Evolutionary conservation across 805 yeast genomes (phyloP).

Genomic region (Wickerhamomyces mucosus): DNA sequence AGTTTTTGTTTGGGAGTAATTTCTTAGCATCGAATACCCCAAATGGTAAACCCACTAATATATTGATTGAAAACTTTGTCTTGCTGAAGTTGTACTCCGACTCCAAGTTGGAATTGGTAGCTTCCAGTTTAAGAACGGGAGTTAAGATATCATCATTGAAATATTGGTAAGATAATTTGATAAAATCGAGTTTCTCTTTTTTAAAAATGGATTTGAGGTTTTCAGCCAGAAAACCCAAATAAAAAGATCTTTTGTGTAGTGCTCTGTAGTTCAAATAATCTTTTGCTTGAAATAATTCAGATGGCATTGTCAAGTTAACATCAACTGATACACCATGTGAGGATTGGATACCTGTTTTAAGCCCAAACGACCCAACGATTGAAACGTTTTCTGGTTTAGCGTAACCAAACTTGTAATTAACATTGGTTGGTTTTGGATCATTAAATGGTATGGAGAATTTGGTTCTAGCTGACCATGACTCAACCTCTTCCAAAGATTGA

Average conservation of each 20-base stretch:
- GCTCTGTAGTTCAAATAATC: conserved; percentile 89
- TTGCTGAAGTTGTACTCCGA: conserved; percentile 50
- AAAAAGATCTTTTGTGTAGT: conserved; percentile 81
- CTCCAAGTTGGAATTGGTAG: conserved; percentile 37
- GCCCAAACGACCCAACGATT: conserved; percentile 82
- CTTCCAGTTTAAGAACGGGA: conserved; percentile 62
- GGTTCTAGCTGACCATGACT: conserved; percentile 38
- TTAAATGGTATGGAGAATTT: conserved; percentile 72
- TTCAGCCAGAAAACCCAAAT: conserved; percentile 69
- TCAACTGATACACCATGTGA: conserved; percentile 64
- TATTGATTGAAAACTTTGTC: conserved; percentile 61
- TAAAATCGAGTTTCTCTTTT: conserved; percentile 39
- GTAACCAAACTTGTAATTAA: conserved; percentile 65
- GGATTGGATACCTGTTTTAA: conserved; percentile 67
- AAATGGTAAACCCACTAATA: conserved; percentile 65
- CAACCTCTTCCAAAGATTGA: conserved; percentile 50
- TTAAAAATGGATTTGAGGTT: conserved; percentile 44
- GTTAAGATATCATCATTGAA: conserved; percentile 69
- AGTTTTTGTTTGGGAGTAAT: conserved; percentile 69
- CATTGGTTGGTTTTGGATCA: conserved; percentile 74
- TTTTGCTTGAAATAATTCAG: conserved; percentile 63
- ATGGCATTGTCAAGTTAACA: conserved; percentile 76
- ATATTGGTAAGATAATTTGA: conserved; percentile 52
- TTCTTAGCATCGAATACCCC: conserved; percentile 68
- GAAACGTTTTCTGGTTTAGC: conserved; percentile 64